phyloP scores from a whole-genome alignment of 2,329 filamentous ascomycete genomes.

The Cercospora sp. region DNA sequence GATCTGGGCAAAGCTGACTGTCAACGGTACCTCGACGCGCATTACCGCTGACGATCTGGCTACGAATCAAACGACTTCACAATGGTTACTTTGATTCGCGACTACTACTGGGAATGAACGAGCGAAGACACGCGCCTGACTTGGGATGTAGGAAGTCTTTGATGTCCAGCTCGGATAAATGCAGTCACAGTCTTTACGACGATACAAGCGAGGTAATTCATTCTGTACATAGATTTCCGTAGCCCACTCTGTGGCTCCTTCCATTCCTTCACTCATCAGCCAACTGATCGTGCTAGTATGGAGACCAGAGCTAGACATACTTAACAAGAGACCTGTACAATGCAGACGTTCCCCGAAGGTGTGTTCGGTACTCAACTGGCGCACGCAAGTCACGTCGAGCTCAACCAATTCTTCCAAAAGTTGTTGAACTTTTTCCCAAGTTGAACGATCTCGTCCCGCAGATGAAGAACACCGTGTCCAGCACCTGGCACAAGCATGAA shows the following conservation, averaged over 20 bases:
- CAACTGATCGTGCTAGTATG: neutral
- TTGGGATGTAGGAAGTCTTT: neutral
- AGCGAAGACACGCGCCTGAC: too few relatives aligned
- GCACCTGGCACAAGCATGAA: conserved; percentile 14
- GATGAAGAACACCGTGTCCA: neutral
- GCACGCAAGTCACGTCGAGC: neutral
- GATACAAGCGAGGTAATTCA: neutral
- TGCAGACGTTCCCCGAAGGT: neutral
- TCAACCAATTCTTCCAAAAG: conserved; percentile 14
- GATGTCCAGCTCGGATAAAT: neutral
- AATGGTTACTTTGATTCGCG: too few relatives aligned
- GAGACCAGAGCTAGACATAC: neutral
- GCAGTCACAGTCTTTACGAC: neutral
- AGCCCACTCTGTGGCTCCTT: neutral
- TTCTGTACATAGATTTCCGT: neutral
- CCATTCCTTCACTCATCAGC: neutral
- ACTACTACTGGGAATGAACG: too few relatives aligned
- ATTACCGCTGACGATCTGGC: too few relatives aligned
- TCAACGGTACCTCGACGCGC: too few relatives aligned
- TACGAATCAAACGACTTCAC: too few relatives aligned
- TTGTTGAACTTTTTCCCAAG: neutral
- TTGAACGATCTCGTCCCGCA: neutral
- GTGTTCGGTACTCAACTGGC: neutral
- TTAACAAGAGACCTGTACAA: neutral
- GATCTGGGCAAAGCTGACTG: too few relatives aligned